Base-by-base conservation (phyloP, 2,329 filamentous ascomycete species). In the Rhynchosporium graminicola region DNA sequence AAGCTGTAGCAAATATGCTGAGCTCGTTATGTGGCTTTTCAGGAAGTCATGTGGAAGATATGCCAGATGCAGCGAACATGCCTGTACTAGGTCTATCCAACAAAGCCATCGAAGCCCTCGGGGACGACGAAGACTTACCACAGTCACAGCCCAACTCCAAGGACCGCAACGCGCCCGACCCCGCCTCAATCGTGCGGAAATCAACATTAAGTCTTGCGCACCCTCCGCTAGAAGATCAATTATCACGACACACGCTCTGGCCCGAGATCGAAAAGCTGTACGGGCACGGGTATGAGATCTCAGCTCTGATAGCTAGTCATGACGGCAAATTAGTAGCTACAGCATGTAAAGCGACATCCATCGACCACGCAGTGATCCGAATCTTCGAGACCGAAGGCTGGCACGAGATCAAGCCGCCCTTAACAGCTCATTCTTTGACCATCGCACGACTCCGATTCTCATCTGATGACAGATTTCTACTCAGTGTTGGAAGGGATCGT, bases 281-380 rank as follows among this genome's bases (percentile, higher is more conserved):
- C 77, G 95, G 95, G 1, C 95, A 99, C 77, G 95, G 95, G 36
- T 97, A 97, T 77, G 95, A 99, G 76, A 94, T 99, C 56, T 96
- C 92, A 1, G 90, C 91, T 43, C 85, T 97, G 15, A 90, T 93
- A 10, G 84, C 88, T 7, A 92, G 87, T 71, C 84, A 90, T 72
- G 87, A 92, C 70, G 89, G 90, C 12, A 80, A 77, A 3, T 76
- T 97, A 28, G 83, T 99, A 13, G 95, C 95, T 38, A 97, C 93
- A 59, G 92, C 95, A 1, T 99, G 95, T 79, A 91, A 90, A 72
- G 95, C 95, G 20, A 96, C 89, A 73, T 96, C 92, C 1, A 82
- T 94, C 61, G 95, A 97, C 75, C 95, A 99, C 74, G 95, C 95
- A 48, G 93, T 98, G 45, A 91, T 99, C 70, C 87, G 95, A 26